phyloP scores from a whole-genome alignment of 176 grass and related monocot species.

The Carex myosuroides region DNA sequence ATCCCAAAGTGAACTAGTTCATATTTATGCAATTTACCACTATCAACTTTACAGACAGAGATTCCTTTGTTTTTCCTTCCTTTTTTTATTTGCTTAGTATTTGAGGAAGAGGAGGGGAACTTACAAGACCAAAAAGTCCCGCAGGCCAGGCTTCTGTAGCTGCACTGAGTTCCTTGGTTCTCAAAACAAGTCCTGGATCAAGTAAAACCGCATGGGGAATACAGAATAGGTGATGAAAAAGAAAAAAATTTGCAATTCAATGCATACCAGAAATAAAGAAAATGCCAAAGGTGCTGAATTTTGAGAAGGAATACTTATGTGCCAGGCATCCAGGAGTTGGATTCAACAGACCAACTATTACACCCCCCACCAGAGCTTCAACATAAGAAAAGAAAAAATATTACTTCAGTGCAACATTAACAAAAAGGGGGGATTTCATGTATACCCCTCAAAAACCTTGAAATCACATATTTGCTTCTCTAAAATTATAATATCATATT shows the following conservation, averaged over 20 bases:
- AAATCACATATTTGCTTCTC: too few relatives aligned
- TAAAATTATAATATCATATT: too few relatives aligned
- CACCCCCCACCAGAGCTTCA: conserved; percentile 61
- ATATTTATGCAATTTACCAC: neutral
- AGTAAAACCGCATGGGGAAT: neutral
- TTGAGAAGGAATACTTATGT: conserved; percentile 62
- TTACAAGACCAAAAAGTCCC: conserved; percentile 84
- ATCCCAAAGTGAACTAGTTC: conserved; percentile 15
- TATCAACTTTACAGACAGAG: neutral
- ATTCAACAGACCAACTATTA: conserved; percentile 56
- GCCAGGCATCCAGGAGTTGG: conserved; percentile 76
- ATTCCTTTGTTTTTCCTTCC: neutral
- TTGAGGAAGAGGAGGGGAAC: conserved; percentile 20
- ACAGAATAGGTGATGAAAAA: neutral
- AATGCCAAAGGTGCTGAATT: conserved; percentile 84
- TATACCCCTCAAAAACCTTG: too few relatives aligned
- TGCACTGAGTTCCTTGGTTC: conserved; percentile 66
- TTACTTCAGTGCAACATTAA: conserved; percentile 3
- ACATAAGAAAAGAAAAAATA: conserved; percentile 23
- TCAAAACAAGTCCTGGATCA: conserved; percentile 60
- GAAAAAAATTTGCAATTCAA: neutral
- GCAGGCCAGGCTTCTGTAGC: conserved; percentile 83
- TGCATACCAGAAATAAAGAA: conserved; percentile 68
- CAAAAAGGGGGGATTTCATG: neutral
- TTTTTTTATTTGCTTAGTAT: neutral